Conservation (phyloP, 2,329 filamentous ascomycete genomes). For the Colletotrichum eremochloae region DNA sequence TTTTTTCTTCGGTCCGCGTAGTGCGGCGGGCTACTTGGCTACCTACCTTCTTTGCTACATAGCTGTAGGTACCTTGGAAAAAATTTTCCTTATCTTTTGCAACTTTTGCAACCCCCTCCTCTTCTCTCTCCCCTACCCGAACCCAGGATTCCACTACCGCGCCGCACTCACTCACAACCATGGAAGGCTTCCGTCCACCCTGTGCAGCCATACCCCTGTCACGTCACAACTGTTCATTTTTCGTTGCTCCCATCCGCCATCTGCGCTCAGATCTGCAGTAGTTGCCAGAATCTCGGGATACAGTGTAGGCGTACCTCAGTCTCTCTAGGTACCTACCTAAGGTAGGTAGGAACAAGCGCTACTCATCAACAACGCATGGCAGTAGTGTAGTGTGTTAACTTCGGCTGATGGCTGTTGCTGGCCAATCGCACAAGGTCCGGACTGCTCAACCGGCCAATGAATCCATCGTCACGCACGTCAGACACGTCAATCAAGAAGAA, state of each 20-base stretch:
- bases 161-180: neutral
- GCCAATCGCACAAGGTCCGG: neutral
- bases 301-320: neutral
- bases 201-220: neutral
- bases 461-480: slow-evolving; percentile 16
- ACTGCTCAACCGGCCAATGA: slow-evolving; percentile 15
- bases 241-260: neutral
- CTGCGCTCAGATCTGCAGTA: neutral
- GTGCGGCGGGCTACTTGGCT: slow-evolving; percentile 16
- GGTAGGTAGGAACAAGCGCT: no score
- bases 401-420: neutral
- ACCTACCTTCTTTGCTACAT: neutral
- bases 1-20: slow-evolving; percentile 1
- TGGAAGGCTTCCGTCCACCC: neutral
- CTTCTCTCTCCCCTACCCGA: neutral
- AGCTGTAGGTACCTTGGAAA: slow-evolving; percentile 27
- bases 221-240: neutral
- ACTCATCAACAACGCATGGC: neutral
- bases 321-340: neutral
- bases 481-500: neutral
- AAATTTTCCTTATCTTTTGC: slow-evolving; percentile 44
- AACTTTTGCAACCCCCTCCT: slow-evolving; percentile 1
- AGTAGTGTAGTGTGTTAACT: neutral
- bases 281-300: neutral
- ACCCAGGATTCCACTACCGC: slow-evolving; percentile 3